These are phyloP conservation scores for Blastocystis hominis DNA, from an alignment of 352 stramenopile species.

Conservation along the genomic window DNA sequence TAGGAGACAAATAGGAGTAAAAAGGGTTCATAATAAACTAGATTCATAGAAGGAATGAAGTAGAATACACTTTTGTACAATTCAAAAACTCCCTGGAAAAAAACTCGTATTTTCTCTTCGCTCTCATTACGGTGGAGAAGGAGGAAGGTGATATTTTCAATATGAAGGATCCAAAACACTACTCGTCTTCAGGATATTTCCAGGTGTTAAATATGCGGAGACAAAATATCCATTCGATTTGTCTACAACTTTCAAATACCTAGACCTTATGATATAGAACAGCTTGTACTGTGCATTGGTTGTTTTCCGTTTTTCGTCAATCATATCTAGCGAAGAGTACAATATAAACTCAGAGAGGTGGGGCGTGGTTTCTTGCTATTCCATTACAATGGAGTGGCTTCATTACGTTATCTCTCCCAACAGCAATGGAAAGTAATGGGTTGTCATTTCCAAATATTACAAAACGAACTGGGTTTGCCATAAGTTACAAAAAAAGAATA, in stretches of 20 bases:
- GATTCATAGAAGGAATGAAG: not conserved
- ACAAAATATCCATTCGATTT: conserved; percentile 33
- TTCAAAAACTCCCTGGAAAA: not conserved
- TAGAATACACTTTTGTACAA: not conserved
- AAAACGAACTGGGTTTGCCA: conserved; percentile 49
- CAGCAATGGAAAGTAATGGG: conserved; percentile 1
- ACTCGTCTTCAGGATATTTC: conserved; percentile 11
- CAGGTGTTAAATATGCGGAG: conserved; percentile 8
- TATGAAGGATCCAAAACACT: not conserved
- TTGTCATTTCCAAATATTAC: conserved; percentile 39
- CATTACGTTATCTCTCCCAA: conserved; percentile 17
- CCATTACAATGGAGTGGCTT: not conserved
- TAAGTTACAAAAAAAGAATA: not conserved
- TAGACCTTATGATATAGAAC: not conserved
- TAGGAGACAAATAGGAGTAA: conserved; percentile 23
- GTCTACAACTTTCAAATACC: conserved; percentile 29
- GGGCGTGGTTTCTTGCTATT: conserved; percentile 14
- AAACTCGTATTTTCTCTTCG: conserved; percentile 20
- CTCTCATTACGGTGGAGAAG: not conserved
- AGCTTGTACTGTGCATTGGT: not conserved
- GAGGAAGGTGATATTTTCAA: not conserved
- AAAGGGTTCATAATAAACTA: conserved; percentile 54
- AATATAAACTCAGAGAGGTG: conserved; percentile 46
- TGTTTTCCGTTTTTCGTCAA: conserved; percentile 39
- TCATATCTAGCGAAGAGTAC: conserved; percentile 26